These are phyloP conservation scores for Mycena maculata DNA, from an alignment of 768 basidiomycete species.

Conservation along the genomic window DNA sequence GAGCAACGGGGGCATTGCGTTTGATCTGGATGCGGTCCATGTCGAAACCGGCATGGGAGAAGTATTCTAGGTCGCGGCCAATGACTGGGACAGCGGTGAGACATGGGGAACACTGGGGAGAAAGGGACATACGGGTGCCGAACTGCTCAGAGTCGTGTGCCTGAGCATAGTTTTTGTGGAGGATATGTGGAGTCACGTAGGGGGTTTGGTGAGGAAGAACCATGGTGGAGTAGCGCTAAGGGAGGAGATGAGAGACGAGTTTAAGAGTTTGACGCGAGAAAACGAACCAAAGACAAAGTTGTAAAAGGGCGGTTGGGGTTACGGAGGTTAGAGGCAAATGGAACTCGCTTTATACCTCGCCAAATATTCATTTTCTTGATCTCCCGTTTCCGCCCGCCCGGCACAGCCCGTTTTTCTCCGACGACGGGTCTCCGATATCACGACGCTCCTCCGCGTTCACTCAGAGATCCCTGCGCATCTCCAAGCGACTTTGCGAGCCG, in stretches of 20 bases:
- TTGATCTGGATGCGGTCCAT: constrained; percentile 97
- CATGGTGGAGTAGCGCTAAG: constrained; percentile 56
- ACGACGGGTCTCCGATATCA: too few relatives aligned
- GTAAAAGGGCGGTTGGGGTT: not conserved
- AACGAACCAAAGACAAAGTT: not conserved
- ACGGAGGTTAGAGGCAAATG: not conserved
- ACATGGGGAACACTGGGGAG: constrained; percentile 23
- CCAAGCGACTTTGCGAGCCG: constrained; percentile 6
- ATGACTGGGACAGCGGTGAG: constrained; percentile 67
- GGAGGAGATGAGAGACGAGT: constrained; percentile 34
- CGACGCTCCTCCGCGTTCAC: constrained; percentile 6
- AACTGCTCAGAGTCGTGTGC: constrained; percentile 72
- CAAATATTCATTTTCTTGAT: constrained; percentile 52
- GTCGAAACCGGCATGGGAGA: constrained; percentile 99
- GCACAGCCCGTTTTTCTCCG: constrained; percentile 36
- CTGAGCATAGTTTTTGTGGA: constrained; percentile 88
- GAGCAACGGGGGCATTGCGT: constrained; percentile 90
- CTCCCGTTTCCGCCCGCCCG: too few relatives aligned
- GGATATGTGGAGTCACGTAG: constrained; percentile 90
- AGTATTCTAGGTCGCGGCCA: constrained; percentile 93
- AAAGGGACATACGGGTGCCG: constrained; percentile 61
- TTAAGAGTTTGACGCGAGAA: not conserved
- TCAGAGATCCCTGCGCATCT: not conserved
- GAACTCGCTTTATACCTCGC: constrained; percentile 46
- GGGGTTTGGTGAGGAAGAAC: constrained; percentile 79